phyloP scores from a whole-genome alignment of 164 flowering plant genomes.

The Magnolia changhungtana region DNA sequence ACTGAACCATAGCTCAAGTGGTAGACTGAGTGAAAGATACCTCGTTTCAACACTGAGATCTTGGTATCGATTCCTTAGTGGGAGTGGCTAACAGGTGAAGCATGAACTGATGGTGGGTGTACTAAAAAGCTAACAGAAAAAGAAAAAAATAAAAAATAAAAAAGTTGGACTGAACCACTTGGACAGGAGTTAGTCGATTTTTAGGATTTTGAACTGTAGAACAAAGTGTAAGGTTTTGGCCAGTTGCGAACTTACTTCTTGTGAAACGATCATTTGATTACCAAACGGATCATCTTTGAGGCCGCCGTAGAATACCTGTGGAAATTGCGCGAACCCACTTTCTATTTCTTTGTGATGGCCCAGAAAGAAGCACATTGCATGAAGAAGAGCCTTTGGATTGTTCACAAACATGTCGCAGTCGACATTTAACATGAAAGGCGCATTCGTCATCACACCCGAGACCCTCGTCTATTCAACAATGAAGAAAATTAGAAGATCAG shows the following conservation, averaged over 20 bases:
- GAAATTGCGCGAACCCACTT: slow-evolving; percentile 44
- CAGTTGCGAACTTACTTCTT: too few relatives aligned
- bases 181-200: too few relatives aligned
- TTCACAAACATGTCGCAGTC: slow-evolving; percentile 72
- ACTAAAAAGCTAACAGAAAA: too few relatives aligned
- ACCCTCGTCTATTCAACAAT: slow-evolving; percentile 40
- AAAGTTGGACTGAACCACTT: too few relatives aligned
- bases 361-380: slow-evolving; percentile 53
- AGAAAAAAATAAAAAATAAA: too few relatives aligned
- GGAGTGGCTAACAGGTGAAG: too few relatives aligned
- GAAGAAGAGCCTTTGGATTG: slow-evolving; percentile 43
- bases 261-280: slow-evolving; percentile 17
- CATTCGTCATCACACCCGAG: slow-evolving; percentile 68
- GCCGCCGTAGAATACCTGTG: slow-evolving; percentile 45
- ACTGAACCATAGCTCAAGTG: too few relatives aligned
- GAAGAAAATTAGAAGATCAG: background rate
- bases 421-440: slow-evolving; percentile 64
- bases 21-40: too few relatives aligned
- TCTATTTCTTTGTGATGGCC: slow-evolving; percentile 30
- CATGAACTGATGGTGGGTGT: too few relatives aligned
- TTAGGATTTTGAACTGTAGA: background rate
- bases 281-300: slow-evolving; percentile 49
- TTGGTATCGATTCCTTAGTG: too few relatives aligned
- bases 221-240: too few relatives aligned
- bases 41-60: too few relatives aligned